Base-by-base conservation (phyloP, 768 basidiomycete species). In the Nidularia sp. region DNA sequence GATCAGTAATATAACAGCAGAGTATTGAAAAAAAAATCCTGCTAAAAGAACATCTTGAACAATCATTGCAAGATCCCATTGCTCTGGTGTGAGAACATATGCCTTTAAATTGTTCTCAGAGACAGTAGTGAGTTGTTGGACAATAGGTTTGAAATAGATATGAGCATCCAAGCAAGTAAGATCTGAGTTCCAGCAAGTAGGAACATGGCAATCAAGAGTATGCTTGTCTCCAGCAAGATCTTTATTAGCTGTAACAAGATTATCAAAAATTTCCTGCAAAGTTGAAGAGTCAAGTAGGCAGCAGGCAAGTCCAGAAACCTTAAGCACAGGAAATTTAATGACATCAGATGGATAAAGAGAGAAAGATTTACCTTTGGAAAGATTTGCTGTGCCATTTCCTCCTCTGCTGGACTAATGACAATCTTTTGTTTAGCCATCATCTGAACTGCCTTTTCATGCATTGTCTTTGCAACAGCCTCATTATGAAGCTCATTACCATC, bases 121-220 rank as follows among this genome's bases (percentile, higher is more conserved):
- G 22, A 29, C 34, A 7, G 41, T 47, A 13, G 57, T 62, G 29
- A 66, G 54, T 36, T 53, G 39, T 43, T 57, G 45, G 36, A 66
- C 56, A 5, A 52, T 36, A 12, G 9, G 48, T 45, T 58, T 48
- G 34, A 67, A 64, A 34, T 56, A 45, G 7, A 57, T 13, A 52
- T 67, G 63, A 10, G 59, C 53, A 6, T 41, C 47, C 1, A 68
- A 54, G 46, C 63, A 70, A 0, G 34, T 59, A 18, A 64, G 49
- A 42, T 70, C 65, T 9, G 64, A 60, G 50, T 67, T 66, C 66
- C 69, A 70, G 2, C 61, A 49, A 2, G 68, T 69, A 29, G 67
- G 59, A 47, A 68, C 61, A 25, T 56, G 58, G 4, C 57, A 49
- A 45, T 52, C 51, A 32, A 70, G 64, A 1, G 57, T 45, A 15